Base-by-base conservation (phyloP, 768 basidiomycete species). In the Kwoniella dendrophila region DNA sequence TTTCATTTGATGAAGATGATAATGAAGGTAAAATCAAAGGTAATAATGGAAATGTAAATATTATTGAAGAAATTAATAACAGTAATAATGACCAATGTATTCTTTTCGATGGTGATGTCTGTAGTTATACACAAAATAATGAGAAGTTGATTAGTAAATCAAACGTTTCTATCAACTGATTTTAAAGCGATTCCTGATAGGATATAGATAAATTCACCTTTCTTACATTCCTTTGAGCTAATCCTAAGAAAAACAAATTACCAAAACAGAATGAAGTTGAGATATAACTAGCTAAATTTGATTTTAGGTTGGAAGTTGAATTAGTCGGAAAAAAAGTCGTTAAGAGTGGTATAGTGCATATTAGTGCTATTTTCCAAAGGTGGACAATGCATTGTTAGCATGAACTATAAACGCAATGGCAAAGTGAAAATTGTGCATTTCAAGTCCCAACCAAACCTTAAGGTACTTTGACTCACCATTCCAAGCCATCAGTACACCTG, bases 321-420 rank as follows among this genome's bases (percentile, higher is more conserved):
- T 82, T 83, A 10, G 56, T 30, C 2, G 80, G 82, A 36, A 95
- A 78, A 57, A 90, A 83, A 0, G 89, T 85, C 32, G 88, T 75
- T 75, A 95, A 90, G 75, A 88, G 91, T 0, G 92, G 87, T 48
- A 87, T 87, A 0, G 88, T 90, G 32, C 90, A 95, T 26, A 96
- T 92, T 72, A 93, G 81, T 0, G 87, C 92, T 95, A 16, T 44
- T 10, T 20, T 44, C 11, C 8, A 38, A 8, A 8, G 18, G 18
- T 18, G 36, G 18, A 8, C 36, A 38, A 38, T 8, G 8, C 18
- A 18, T 8, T 38, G 36, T 38, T 18, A 38, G 36, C 36, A 38
- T 38, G 18, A n/a, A n/a, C n/a, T n/a, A n/a, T n/a, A n/a, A n/a
- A n/a, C n/a, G n/a, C n/a, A n/a, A n/a, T n/a, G n/a, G n/a, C n/a